Evolutionary conservation across 345 rosid species (phyloP), one percentile per base, ranked within the genome.

Genomic region (Eucalyptus paniculata): DNA sequence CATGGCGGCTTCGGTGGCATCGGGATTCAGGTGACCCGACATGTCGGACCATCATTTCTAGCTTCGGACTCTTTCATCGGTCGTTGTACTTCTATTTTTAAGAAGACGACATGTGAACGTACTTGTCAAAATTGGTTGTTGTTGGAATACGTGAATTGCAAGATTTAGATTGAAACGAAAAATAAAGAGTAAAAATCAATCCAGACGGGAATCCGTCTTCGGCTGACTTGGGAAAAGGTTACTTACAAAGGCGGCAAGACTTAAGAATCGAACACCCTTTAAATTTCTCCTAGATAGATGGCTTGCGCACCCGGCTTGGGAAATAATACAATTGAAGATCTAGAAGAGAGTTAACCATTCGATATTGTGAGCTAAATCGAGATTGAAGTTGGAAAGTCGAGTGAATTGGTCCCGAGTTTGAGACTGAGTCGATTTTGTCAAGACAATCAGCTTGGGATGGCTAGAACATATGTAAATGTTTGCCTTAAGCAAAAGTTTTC

Each of bases 401-500:
- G 77, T 17, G 6, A n/a, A 32, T 30, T 65, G 72, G 12, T 67
- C 40, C 40, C 0, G 7, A 15, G 77, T 65, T 65, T 15, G 12
- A 21, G 40, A 67, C 6, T 0, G 4, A 34, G 26, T 18, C 12
- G 12, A 69, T 34, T 69, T 69, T 34, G 13, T 9, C 14, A 9
- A 18, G 44, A 11, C 17, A 65, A 30, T 65, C 5, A 0, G 34
- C 3, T 65, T 0, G 10, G 4, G 34, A 65, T 8, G 4, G 5
- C 11, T 30, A n/a, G 9, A 30, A 15, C 37, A n/a, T 2, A 9
- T 3, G 4, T 72, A 19, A 34, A 34, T 10, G 15, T 9, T 9
- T 19, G 44, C 15, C 45, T 72, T 4, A 0, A 34, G 15, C 26
- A 72, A 72, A 72, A 37, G 45, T 69, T 56, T 56, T 56, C 30